phyloP scores from a whole-genome alignment of 177 flowering plant genomes.

The Telopea speciosissima region DNA sequence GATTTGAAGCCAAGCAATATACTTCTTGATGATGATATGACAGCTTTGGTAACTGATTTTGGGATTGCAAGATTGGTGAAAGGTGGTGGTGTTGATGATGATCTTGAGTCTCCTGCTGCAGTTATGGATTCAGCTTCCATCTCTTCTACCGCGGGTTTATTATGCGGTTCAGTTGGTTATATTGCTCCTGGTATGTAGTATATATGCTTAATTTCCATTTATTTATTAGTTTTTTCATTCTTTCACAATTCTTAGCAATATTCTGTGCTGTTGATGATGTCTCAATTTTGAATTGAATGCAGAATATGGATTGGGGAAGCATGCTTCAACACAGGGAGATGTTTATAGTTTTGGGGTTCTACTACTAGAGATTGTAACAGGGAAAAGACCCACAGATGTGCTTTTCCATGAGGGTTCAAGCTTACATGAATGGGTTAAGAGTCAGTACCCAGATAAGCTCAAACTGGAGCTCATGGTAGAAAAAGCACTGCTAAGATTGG shows the following conservation, averaged over 20 bases:
- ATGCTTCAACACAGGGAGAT: conserved; percentile 74
- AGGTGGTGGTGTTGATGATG: conserved; percentile 25
- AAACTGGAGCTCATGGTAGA: conserved; percentile 44
- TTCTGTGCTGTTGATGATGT: background rate
- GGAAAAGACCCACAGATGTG: conserved; percentile 68
- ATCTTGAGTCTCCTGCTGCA: too few relatives aligned
- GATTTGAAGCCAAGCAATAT: conserved; percentile 92
- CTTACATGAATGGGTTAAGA: conserved; percentile 71
- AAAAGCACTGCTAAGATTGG: conserved; percentile 25
- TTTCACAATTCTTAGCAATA: background rate
- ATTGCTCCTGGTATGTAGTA: conserved; percentile 73
- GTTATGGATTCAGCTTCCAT: conserved; percentile 33
- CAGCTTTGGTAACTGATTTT: conserved; percentile 77
- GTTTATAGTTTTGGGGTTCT: conserved; percentile 86
- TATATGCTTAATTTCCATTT: background rate
- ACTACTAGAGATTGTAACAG: conserved; percentile 57
- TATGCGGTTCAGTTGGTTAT: conserved; percentile 85
- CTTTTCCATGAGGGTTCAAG: conserved; percentile 55
- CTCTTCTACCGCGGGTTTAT: conserved; percentile 57
- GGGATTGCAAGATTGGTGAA: conserved; percentile 69
- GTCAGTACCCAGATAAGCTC: conserved; percentile 45
- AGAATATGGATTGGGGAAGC: conserved; percentile 82
- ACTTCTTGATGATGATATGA: conserved; percentile 76
- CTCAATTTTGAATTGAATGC: conserved; percentile 20
- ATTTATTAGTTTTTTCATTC: background rate